Base-by-base conservation (phyloP, 176 grass and related monocot genomes). In the Luzula sylvatica region DNA sequence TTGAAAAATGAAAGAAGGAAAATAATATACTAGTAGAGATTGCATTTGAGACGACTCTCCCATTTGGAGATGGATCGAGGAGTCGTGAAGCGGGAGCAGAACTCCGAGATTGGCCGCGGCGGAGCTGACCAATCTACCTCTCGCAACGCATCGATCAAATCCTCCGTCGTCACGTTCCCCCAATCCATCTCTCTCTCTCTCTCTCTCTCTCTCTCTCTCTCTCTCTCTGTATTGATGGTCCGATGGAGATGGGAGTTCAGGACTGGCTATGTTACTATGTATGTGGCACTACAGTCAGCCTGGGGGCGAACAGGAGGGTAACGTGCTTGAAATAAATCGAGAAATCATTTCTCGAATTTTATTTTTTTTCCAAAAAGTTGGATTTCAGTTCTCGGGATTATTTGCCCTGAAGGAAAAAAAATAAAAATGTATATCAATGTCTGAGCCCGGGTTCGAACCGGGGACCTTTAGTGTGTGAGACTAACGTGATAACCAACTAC, bases 91-190 rank as follows among this genome's bases (percentile, higher is more conserved):
- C 77, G 70, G 26, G 77, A 72, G 64, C 73, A 80, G 77, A 80
- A 80, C 63, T 80, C 77, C 8, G 63, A 68, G 49, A 69, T 27
- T 7, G 77, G 77, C 6, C 69, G 70, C 46, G 77, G 77, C 30
- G 77, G 77, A n/a, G 69, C 59, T 20, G 77, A 69, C 77, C 77
- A 80, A 44, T 80, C 77, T n/a, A 80, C 77, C 24, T 80, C 77
- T 1, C 69, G 69, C 18, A 80, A 69, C 18, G 77, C 77, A 22
- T 80, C 77, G 47, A 80, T 56, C 63, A 80, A 56, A 56, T 80
- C 77, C 69, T 63, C 82, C 2, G 66, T 40, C 19, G 82, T 71
- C 27, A 71, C 71, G 66, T 64, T 70, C 18, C 61, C 69, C 76
- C 76, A 80, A 64, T 80, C 64, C 76, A 80, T 80, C 60, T 2